A percentile compares a stretch with the other conserved stretches of the same genome.
These are phyloP conservation scores for Escallonia rubra DNA, from an alignment of 129 eudicot genomes.

Conservation along the genomic window DNA sequence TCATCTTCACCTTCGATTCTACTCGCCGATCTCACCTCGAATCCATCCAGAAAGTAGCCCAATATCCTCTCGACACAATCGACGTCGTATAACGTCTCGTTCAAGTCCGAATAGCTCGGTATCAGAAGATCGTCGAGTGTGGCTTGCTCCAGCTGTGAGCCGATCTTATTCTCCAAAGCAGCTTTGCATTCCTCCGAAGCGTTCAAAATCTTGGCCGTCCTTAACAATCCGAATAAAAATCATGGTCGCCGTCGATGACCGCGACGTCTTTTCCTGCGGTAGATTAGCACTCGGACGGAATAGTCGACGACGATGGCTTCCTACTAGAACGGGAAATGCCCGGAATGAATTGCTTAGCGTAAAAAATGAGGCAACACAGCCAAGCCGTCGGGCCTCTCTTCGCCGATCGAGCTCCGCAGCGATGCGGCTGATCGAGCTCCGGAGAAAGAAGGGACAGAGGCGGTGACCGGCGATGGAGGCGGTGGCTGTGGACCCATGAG, in stretches of 20 bases:
- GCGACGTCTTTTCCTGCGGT: slow-evolving; percentile 34
- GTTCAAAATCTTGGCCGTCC: slow-evolving; percentile 66
- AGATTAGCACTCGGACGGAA: slow-evolving; percentile 55
- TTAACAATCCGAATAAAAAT: slow-evolving; percentile 57
- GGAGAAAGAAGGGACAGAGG: no score
- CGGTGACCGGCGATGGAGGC: no score
- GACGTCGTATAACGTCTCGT: slow-evolving; percentile 85
- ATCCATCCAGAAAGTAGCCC: slow-evolving; percentile 40
- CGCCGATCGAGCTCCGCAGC: no score
- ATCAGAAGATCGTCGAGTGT: slow-evolving; percentile 78
- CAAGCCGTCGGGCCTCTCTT: no score
- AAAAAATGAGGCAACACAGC: slow-evolving; percentile 62
- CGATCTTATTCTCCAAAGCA: slow-evolving; percentile 70
- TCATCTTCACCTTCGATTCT: slow-evolving; percentile 31
- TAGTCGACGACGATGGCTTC: slow-evolving; percentile 32
- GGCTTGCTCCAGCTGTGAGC: slow-evolving; percentile 71
- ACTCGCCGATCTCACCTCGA: slow-evolving; percentile 24
- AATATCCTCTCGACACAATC: slow-evolving; percentile 84
- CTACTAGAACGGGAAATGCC: slow-evolving; percentile 62
- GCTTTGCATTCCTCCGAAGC: slow-evolving; percentile 44
- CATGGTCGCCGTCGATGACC: slow-evolving; percentile 31
- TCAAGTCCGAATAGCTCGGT: slow-evolving; percentile 85
- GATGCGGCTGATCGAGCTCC: no score
- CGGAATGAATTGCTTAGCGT: slow-evolving; percentile 67
- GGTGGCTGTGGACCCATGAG: no score